Conservation (phyloP, 192 early-diverging fungal species). For the Phycomyces nitens region DNA sequence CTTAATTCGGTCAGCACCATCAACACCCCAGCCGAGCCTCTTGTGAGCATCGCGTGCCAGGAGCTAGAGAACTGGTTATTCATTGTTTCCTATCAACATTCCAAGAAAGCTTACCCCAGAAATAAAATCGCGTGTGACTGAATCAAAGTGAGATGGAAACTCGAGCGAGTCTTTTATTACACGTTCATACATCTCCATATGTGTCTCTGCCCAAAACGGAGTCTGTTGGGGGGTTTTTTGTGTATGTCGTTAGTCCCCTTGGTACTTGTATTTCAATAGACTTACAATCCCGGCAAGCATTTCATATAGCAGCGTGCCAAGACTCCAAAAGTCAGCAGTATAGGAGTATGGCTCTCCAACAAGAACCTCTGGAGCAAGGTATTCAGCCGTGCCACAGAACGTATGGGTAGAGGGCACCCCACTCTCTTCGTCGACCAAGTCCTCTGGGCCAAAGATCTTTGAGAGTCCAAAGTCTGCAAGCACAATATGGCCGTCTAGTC, state of each 20-base stretch:
- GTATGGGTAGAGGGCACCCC: conserved; percentile 62
- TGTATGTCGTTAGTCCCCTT: background rate
- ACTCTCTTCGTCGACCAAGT: conserved; percentile 32
- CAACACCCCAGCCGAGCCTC: conserved; percentile 55
- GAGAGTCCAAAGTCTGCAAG: conserved; percentile 78
- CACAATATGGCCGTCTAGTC: conserved; percentile 67
- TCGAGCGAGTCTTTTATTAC: conserved; percentile 50
- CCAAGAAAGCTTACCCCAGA: conserved; percentile 36
- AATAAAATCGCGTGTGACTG: conserved; percentile 41
- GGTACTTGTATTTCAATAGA: background rate
- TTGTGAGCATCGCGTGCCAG: conserved; percentile 56
- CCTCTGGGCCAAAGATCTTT: conserved; percentile 40
- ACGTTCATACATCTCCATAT: conserved; percentile 51
- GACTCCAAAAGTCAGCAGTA: conserved; percentile 78
- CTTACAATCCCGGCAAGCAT: conserved; percentile 59
- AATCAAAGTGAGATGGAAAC: conserved; percentile 44
- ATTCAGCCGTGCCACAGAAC: conserved; percentile 87
- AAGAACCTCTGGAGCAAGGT: conserved; percentile 85
- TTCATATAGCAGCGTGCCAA: conserved; percentile 77
- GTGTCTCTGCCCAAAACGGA: conserved; percentile 60
- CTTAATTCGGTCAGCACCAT: conserved; percentile 67
- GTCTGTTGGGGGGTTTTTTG: conserved; percentile 25
- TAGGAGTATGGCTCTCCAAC: conserved; percentile 68
- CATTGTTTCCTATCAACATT: background rate
- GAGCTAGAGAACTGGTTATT: conserved; percentile 32